A percentile compares a stretch with the other conserved stretches of the same genome.
These are phyloP conservation scores for Colletotrichum musae DNA, from an alignment of 2,329 filamentous ascomycete species.

Conservation along the genomic window DNA sequence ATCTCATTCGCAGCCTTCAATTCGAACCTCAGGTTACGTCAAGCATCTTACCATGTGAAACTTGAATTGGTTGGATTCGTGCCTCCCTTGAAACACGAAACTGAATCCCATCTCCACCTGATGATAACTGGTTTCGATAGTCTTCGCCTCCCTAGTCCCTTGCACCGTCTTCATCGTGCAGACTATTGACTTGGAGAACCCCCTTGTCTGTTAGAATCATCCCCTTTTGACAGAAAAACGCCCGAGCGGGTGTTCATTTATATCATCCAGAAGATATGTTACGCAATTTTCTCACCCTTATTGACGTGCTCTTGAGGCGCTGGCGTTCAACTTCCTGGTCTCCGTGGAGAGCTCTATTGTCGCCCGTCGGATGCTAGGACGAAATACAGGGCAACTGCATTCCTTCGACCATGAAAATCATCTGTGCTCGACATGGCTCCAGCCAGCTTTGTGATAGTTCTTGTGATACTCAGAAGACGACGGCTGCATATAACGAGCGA, in stretches of 20 bases:
- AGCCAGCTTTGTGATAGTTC: too few relatives aligned
- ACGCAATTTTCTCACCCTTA: constrained; percentile 27
- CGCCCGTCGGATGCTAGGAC: constrained; percentile 25
- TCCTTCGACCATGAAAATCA: constrained; percentile 12
- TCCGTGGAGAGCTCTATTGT: constrained; percentile 5
- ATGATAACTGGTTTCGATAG: constrained; percentile 8
- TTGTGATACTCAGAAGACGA: neutral
- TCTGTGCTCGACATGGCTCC: neutral
- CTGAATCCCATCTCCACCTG: constrained; percentile 13
- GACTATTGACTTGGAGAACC: constrained; percentile 31
- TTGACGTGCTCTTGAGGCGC: neutral
- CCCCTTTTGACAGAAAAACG: neutral
- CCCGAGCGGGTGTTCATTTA: neutral
- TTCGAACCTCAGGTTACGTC: too few relatives aligned
- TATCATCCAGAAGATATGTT: neutral
- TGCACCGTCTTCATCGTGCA: constrained; percentile 6
- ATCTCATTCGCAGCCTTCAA: too few relatives aligned
- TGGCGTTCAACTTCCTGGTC: neutral
- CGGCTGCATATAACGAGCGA: constrained; percentile 17
- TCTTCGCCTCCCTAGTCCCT: constrained; percentile 35
- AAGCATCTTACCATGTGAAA: neutral
- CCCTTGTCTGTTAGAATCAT: constrained; percentile 4
- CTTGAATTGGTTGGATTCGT: neutral
- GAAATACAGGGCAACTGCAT: constrained; percentile 37
- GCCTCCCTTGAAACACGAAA: constrained; percentile 28